Evolutionary conservation across 768 basidiomycete genomes (phyloP).

Genomic region (Lentinus brumalis): DNA sequence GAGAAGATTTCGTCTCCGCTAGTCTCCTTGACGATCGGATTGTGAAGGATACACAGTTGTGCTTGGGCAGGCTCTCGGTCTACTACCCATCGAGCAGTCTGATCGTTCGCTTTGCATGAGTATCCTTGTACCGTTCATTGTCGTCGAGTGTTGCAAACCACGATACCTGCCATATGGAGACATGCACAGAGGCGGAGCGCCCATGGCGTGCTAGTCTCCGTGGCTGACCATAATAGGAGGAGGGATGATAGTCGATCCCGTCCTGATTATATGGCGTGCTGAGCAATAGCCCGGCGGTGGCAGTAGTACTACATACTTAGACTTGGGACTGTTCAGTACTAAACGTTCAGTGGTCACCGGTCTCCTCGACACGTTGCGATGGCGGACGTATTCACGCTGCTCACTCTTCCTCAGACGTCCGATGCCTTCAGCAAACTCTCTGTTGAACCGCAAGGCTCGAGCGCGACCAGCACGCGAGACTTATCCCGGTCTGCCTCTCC

Average conservation of each 20-base stretch:
- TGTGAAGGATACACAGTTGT: too few species aligned
- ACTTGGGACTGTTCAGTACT: too few species aligned
- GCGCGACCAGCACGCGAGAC: slow-evolving; percentile 24
- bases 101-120: too few species aligned
- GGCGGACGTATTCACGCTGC: slow-evolving; percentile 28
- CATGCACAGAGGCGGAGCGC: not conserved
- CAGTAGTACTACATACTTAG: too few species aligned
- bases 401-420: slow-evolving; percentile 26
- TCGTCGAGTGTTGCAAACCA: not conserved
- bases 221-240: too few species aligned
- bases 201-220: not conserved
- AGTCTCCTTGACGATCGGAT: too few species aligned
- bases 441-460: slow-evolving; percentile 9
- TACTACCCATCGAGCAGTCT: too few species aligned
- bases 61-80: too few species aligned
- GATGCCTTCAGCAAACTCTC: slow-evolving; percentile 26
- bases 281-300: not conserved
- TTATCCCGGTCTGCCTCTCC: slow-evolving; percentile 51
- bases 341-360: too few species aligned
- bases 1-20: too few species aligned
- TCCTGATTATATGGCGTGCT: not conserved
- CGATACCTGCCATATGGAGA: not conserved
- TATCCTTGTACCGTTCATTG: too few species aligned
- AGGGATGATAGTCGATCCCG: too few species aligned
- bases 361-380: not conserved